Evolutionary conservation across 1,284 basidiomycete species (phyloP), one percentile per base, ranked within the genome.

Genomic region (Cutaneotrichosporon sp.): DNA sequence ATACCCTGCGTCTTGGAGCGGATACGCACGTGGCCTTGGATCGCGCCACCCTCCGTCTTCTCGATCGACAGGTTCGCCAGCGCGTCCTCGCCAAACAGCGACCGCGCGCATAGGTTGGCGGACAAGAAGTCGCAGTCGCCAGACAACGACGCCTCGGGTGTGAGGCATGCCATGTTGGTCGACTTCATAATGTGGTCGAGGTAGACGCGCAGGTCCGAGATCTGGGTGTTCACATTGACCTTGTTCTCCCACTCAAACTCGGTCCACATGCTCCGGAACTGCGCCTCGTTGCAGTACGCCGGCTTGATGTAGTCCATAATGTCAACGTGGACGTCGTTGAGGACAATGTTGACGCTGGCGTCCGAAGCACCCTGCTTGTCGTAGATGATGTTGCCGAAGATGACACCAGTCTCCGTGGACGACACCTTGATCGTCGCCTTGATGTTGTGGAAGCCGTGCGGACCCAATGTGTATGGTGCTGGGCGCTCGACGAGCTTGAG

Each of bases 271-370:
- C 83, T 88, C 33, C 91, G 83, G 83, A 94, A 94, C 87, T 90
- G 72, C 27, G 88, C 85, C 74, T 99, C 94, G 54, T 87, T 96
- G 76, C 92, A 96, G 68, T 89, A 89, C 4, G 92, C 90, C 0
- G 94, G 93, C 73, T 96, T 91, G 79, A 98, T 98, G 75, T 97
- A 98, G 75, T 97, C 94, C 88, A 98, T 94, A 63, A 98, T 97
- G 75, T 98, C 96, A 61, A 97, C 90, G 75, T 97, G 92, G 55
- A 97, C 93, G 75, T 97, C 94, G 74, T 92, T 97, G 66, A 97
- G 75, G 45, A 98, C 93, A 33, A 90, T 91, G 72, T 67, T 80
- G 48, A 72, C 72, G 74, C 85, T 90, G 45, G 84, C 84, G 68
- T 94, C 90, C 0, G 85, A 80, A 62, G 92, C 84, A 43, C 86